Conservation (phyloP, 2,329 filamentous ascomycete genomes). For the Phyllosticta citrichinensis region DNA sequence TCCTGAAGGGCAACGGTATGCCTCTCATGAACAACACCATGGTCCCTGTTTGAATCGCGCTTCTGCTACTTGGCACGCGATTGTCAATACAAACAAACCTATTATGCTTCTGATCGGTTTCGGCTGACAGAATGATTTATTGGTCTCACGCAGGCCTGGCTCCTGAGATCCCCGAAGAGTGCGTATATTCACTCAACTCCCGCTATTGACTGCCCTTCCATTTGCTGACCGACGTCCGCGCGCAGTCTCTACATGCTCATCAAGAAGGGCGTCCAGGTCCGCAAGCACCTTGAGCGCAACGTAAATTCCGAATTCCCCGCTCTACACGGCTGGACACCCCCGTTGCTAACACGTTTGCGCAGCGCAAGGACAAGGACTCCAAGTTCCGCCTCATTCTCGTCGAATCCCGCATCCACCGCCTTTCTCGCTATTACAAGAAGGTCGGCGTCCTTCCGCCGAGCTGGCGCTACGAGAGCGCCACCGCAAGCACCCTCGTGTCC, state of each 20-base stretch:
- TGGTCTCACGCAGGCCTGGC: conserved; percentile 65
- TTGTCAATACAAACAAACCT: conserved; percentile 26
- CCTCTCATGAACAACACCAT: conserved; percentile 25
- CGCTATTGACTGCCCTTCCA: conserved; percentile 28
- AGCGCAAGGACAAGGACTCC: conserved; percentile 97
- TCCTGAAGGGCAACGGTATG: conserved; percentile 96
- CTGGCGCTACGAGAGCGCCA: conserved; percentile 98
- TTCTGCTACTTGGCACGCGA: conserved; percentile 2
- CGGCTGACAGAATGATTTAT: conserved; percentile 33
- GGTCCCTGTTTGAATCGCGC: background rate
- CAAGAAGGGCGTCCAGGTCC: conserved; percentile 79
- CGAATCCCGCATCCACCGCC: conserved; percentile 99
- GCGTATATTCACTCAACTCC: conserved; percentile 66
- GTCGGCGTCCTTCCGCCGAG: conserved; percentile 74
- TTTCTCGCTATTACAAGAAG: conserved; percentile 99
- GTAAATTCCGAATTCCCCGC: background rate
- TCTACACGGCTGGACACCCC: background rate
- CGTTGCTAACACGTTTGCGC: background rate
- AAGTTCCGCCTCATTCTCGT: conserved; percentile 99
- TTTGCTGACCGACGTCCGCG: background rate
- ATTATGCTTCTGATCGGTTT: conserved; percentile 33
- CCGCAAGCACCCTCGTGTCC: conserved; percentile 86
- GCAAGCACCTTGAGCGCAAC: conserved; percentile 99
- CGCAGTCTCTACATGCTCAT: background rate
- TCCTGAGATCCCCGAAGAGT: conserved; percentile 96